phyloP scores from a whole-genome alignment of 768 basidiomycete genomes.

The Russula abietina region DNA sequence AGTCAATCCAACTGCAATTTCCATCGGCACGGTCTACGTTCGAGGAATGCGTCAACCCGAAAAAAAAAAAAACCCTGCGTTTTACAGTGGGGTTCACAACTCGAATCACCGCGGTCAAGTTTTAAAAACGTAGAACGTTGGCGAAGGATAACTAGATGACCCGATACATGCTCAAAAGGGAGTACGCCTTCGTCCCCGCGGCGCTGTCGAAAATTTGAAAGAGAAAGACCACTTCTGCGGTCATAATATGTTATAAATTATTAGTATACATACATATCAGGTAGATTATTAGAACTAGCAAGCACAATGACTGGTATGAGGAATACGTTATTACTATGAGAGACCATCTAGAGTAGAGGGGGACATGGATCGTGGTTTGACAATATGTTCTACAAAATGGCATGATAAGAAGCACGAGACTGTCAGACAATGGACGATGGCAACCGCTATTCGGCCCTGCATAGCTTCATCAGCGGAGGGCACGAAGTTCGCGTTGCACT shows the following conservation, averaged over 20 bases:
- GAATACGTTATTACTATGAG: not conserved
- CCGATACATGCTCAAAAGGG: not conserved
- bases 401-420: not conserved
- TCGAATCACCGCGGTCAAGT: not conserved
- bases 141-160: not conserved
- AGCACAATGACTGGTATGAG: not conserved
- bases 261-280: not conserved
- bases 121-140: no score
- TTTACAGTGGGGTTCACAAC: not conserved
- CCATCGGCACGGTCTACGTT: not conserved
- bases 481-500: constrained; percentile 27
- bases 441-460: no score
- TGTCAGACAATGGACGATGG: not conserved
- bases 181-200: not conserved
- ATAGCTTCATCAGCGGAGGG: constrained; percentile 38
- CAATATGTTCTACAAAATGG: constrained; percentile 4
- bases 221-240: not conserved
- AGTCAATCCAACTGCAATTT: no score
- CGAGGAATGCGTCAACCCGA: not conserved
- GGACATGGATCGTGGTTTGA: not conserved
- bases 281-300: not conserved
- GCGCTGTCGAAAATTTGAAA: not conserved
- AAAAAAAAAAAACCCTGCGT: no score
- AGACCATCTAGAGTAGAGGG: not conserved
- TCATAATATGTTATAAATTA: not conserved